Evolutionary conservation across 148 eudicot species (phyloP).

Genomic region (Diospyros kaki): DNA sequence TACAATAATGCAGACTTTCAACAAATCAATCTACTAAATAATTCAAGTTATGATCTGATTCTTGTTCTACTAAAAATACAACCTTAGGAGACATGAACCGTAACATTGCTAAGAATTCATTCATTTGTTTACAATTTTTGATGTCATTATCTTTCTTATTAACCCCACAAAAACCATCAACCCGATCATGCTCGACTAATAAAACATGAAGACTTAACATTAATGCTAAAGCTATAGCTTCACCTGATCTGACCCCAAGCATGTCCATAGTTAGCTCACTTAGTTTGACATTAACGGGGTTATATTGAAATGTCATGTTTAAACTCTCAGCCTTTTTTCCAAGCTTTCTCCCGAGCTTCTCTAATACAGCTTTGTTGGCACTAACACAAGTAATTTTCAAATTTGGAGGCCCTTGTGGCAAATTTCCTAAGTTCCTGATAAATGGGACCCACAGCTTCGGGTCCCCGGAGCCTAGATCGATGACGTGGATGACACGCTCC

Average conservation of each 20-base stretch:
- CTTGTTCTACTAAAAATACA: conserved; percentile 31
- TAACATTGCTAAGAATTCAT: conserved; percentile 25
- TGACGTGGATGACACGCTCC: conserved; percentile 32
- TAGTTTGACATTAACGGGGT: conserved; percentile 24
- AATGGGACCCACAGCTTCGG: conserved; percentile 32
- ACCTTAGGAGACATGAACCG: conserved; percentile 26
- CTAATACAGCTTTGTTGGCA: conserved; percentile 22
- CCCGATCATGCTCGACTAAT: conserved; percentile 29
- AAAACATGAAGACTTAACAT: conserved; percentile 21
- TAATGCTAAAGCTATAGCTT: conserved; percentile 29
- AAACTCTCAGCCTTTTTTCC: conserved; percentile 29
- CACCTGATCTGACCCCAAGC: conserved; percentile 26
- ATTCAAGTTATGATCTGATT: conserved; percentile 30
- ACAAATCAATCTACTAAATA: conserved; percentile 31
- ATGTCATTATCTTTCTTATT: conserved; percentile 18
- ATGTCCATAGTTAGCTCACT: conserved; percentile 24
- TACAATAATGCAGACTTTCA: conserved; percentile 31
- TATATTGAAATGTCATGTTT: conserved; percentile 29
- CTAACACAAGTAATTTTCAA: conserved; percentile 36
- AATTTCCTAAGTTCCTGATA: conserved; percentile 15
- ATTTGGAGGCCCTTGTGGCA: conserved; percentile 27
- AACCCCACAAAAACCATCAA: conserved; percentile 18
- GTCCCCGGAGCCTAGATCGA: conserved; percentile 36
- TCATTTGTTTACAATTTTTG: conserved; percentile 20
- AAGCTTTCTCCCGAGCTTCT: conserved; percentile 20